Percentiles rank a stretch among this genome's conserved stretches.
Evolutionary conservation across 805 yeast genomes (phyloP).

Genomic region (Wickerhamomyces alni): DNA sequence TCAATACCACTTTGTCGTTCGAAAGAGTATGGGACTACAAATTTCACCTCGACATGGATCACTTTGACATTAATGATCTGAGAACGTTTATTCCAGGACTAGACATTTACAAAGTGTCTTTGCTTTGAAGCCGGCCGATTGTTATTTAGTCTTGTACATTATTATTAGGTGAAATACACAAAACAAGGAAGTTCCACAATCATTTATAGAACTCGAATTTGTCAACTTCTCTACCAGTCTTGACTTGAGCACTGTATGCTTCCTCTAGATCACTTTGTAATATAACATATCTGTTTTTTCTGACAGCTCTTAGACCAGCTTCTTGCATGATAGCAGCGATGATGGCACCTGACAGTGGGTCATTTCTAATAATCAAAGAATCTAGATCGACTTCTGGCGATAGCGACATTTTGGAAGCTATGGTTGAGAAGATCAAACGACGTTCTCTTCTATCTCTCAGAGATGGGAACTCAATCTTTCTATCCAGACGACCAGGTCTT

Average conservation of each 20-base stretch:
- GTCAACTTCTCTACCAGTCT: slow-evolving; percentile 91
- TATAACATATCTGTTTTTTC: slow-evolving; percentile 96
- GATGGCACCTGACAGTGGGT: slow-evolving; percentile 93
- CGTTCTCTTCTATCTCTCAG: slow-evolving; percentile 97
- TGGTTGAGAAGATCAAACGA: slow-evolving; percentile 90
- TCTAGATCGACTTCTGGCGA: slow-evolving; percentile 98
- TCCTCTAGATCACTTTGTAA: slow-evolving; percentile 95
- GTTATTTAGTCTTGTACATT: no score
- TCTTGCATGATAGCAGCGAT: slow-evolving; percentile 99
- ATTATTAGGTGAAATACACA: no score
- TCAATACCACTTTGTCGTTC: slow-evolving; percentile 9
- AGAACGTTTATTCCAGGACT: slow-evolving; percentile 57
- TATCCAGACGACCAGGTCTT: slow-evolving; percentile 97
- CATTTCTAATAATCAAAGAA: slow-evolving; percentile 89
- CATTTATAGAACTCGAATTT: slow-evolving; percentile 96
- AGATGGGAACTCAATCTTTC: slow-evolving; percentile 96
- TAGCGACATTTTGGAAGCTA: slow-evolving; percentile 94
- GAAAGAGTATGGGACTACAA: slow-evolving; percentile 30
- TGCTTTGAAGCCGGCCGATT: no score
- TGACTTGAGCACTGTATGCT: slow-evolving; percentile 95
- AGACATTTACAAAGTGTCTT: slow-evolving; percentile 40
- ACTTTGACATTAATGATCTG: slow-evolving; percentile 46
- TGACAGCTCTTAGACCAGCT: slow-evolving; percentile 97
- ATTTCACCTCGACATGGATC: slow-evolving; percentile 69
- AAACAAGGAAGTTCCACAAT: no score